These are phyloP conservation scores for Casaregolazyma lundiana DNA, from an alignment of 1,139 yeast species.

Conservation along the genomic window DNA sequence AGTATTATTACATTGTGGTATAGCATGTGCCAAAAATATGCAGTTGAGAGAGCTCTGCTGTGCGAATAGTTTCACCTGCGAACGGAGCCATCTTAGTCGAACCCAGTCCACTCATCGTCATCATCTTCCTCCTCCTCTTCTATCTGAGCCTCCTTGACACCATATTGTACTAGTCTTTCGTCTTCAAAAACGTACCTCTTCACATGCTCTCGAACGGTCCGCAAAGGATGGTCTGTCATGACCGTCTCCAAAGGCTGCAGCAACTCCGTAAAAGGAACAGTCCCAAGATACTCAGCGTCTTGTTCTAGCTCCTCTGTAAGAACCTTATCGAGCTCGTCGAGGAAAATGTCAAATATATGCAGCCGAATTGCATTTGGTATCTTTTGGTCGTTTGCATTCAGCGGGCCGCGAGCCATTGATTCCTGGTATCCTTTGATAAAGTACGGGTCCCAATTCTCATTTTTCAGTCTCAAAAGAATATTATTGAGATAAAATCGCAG, in stretches of 20 bases:
- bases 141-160: slow-evolving; percentile 41
- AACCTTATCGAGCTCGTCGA: slow-evolving; percentile 77
- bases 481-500: slow-evolving; percentile 72
- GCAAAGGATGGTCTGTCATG: slow-evolving; percentile 47
- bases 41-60: no score
- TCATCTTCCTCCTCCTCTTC: slow-evolving; percentile 36
- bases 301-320: slow-evolving; percentile 41
- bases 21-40: no score
- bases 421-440: slow-evolving; percentile 46
- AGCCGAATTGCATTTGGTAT: slow-evolving; percentile 75
- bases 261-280: slow-evolving; percentile 52
- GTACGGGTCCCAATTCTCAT: slow-evolving; percentile 52
- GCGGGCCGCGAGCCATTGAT: slow-evolving; percentile 36
- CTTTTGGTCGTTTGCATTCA: slow-evolving; percentile 36
- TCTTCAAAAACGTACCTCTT: slow-evolving; percentile 64
- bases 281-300: slow-evolving; percentile 21
- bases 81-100: slow-evolving; percentile 30
- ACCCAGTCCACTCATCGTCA: slow-evolving; percentile 52
- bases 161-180: slow-evolving; percentile 62
- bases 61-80: no score
- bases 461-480: slow-evolving; percentile 52
- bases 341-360: slow-evolving; percentile 77
- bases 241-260: slow-evolving; percentile 57
- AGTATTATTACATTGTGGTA: neutral
- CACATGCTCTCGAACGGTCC: slow-evolving; percentile 63